phyloP scores from a whole-genome alignment of 2,329 filamentous ascomycete genomes.

The Cyphellophora attinorum region DNA sequence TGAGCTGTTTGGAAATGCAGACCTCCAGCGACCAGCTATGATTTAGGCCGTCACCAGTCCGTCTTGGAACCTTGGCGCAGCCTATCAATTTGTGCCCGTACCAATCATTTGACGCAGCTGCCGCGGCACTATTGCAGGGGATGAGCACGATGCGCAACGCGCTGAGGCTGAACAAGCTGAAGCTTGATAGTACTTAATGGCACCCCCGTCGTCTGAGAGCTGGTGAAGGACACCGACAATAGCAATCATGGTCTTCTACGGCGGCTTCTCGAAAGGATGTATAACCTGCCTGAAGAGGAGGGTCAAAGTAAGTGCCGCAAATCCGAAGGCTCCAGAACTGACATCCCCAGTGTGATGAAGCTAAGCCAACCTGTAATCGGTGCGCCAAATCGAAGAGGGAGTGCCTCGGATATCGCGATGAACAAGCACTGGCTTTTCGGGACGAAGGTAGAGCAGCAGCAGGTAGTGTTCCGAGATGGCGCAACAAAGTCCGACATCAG shows the following conservation, averaged over 20 bases:
- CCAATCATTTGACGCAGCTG: too few species aligned
- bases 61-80: too few species aligned
- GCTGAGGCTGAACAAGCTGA: too few species aligned
- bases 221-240: too few species aligned
- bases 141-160: too few species aligned
- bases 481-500: background rate
- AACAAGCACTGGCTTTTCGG: background rate
- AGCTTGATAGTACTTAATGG: too few species aligned
- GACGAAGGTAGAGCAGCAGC: background rate
- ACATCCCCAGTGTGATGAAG: constrained; percentile 1
- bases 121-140: too few species aligned
- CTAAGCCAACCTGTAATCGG: constrained; percentile 1
- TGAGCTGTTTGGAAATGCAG: too few species aligned
- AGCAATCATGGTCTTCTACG: constrained; percentile 2
- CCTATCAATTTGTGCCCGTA: too few species aligned
- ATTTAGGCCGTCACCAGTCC: too few species aligned
- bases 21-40: too few species aligned
- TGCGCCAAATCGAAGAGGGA: constrained; percentile 2
- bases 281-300: constrained; percentile 1
- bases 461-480: background rate
- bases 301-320: background rate
- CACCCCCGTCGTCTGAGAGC: too few species aligned
- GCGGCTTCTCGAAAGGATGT: constrained; percentile 2
- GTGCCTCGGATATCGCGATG: constrained; percentile 1
- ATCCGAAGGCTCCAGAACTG: background rate